Evolutionary conservation across 179 eudicot genomes (phyloP).

Genomic region (Patellifolia procumbens): DNA sequence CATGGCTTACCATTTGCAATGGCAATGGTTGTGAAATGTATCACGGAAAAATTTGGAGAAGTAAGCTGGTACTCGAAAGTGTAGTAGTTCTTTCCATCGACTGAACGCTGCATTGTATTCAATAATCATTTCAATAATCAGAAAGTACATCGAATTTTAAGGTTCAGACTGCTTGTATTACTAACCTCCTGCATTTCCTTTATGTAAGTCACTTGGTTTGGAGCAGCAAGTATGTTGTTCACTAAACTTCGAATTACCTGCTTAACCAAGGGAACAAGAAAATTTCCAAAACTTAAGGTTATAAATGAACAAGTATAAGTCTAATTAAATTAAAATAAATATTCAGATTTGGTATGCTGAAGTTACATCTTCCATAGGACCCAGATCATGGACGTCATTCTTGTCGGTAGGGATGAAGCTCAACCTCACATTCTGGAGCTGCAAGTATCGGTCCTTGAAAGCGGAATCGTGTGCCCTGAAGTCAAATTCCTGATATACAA

Average conservation of each 20-base stretch:
- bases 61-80: constrained; percentile 79
- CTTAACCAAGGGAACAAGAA: constrained; percentile 9
- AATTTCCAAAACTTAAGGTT: neutral
- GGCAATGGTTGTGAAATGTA: constrained; percentile 78
- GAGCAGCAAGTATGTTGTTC: constrained; percentile 68
- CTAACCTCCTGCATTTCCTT: constrained; percentile 73
- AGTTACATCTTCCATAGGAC: constrained; percentile 71
- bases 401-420: constrained; percentile 82
- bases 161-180: neutral
- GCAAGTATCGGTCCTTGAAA: constrained; percentile 63
- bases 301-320: no score
- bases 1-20: constrained; percentile 73
- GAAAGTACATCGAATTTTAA: neutral
- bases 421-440: constrained; percentile 61
- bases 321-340: neutral
- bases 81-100: constrained; percentile 74
- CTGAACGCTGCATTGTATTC: constrained; percentile 62
- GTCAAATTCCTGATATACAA: constrained; percentile 58
- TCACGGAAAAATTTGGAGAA: constrained; percentile 68
- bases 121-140: neutral
- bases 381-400: constrained; percentile 74
- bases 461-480: constrained; percentile 84
- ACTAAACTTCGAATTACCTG: constrained; percentile 63
- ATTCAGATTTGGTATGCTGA: neutral
- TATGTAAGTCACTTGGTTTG: constrained; percentile 58